Base-by-base conservation (phyloP, 2,329 filamentous ascomycete genomes). In the Colletotrichum euphorbiae region DNA sequence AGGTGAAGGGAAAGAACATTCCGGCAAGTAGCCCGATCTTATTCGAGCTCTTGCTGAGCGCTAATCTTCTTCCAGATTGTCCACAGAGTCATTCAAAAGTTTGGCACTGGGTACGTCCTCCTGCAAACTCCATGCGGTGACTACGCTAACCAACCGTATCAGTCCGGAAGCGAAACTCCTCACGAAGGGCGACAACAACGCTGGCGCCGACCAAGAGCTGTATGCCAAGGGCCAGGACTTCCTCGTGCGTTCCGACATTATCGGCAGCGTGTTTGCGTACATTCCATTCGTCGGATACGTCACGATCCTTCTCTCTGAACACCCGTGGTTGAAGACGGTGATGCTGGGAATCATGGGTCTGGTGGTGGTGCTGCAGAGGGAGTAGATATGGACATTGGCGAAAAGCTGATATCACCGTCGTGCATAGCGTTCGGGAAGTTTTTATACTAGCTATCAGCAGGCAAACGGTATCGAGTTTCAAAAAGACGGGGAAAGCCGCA, bases 171-270 rank as follows among this genome's bases (percentile, higher is more conserved):
- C 88, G n/a, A 84, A 93, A 76, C 88, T 99, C 19, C 87, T 99
- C 64, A 99, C 96, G 38, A 99, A 99, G 82, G 96, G 96, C 72
- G 96, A 99, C 82, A 99, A 98, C 85, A 99, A 99, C 78, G 94
- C 98, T 77, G 68, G 21, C 62, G 42, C 9, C 8, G 19, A 58
- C 17, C 51, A 54, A 40, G 43, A 52, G 24, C 73, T 82, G 12
- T 97, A 97, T 78, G 94, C 96, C 3, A 84, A 85, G 43, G 93
- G 92, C 17, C 95, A 99, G 81, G 92, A 93, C 76, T 97, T 93
- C 78, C 85, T 99, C 51, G 90, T 92, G 77, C 88, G 96, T 67
- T 87, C 91, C 76, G 95, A 98, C 77, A 94, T 99, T 63, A 93
- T 99, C 65, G 96, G 96, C 51, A 97, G 92, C 43, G 96, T 98